Conservation (phyloP, 768 basidiomycete genomes). For the Hygrophorus russula region DNA sequence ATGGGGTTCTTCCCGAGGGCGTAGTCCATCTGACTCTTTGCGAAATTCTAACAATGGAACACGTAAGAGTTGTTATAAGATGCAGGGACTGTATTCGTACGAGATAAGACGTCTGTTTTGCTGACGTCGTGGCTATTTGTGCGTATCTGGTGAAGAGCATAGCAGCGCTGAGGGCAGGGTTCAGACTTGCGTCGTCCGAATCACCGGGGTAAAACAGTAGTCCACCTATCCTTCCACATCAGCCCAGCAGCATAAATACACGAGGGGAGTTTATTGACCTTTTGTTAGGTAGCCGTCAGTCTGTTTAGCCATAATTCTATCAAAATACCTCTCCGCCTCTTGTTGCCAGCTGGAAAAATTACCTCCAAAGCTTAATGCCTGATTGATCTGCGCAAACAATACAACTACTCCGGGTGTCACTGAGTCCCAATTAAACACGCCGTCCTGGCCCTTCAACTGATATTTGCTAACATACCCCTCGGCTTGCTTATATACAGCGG, state of each 20-base stretch:
- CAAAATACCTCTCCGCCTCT: constrained; percentile 68
- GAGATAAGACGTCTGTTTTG: constrained; percentile 48
- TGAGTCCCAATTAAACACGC: constrained; percentile 84
- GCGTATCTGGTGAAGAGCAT: constrained; percentile 76
- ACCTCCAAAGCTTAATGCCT: constrained; percentile 38
- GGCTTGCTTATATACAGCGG: constrained; percentile 50
- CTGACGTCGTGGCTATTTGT: constrained; percentile 51
- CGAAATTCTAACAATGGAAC: constrained; percentile 41
- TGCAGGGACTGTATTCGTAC: constrained; percentile 22
- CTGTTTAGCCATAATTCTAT: constrained; percentile 49
- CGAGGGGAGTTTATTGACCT: constrained; percentile 29
- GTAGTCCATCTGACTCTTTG: constrained; percentile 71
- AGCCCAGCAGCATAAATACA: neutral
- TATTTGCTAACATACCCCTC: constrained; percentile 48
- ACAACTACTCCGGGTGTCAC: constrained; percentile 69
- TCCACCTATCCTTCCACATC: constrained; percentile 41
- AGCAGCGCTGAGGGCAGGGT: constrained; percentile 80
- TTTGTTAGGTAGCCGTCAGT: constrained; percentile 46
- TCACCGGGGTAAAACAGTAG: constrained; percentile 76
- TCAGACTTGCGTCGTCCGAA: constrained; percentile 69
- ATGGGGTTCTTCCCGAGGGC: constrained; percentile 83
- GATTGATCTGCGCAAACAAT: constrained; percentile 63
- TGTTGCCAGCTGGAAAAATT: constrained; percentile 58
- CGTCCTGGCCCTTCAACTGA: constrained; percentile 36
- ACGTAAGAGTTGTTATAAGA: neutral